Evolutionary conservation across 2,329 filamentous ascomycete genomes (phyloP).

Genomic region (Fusarium xyrophilum): DNA sequence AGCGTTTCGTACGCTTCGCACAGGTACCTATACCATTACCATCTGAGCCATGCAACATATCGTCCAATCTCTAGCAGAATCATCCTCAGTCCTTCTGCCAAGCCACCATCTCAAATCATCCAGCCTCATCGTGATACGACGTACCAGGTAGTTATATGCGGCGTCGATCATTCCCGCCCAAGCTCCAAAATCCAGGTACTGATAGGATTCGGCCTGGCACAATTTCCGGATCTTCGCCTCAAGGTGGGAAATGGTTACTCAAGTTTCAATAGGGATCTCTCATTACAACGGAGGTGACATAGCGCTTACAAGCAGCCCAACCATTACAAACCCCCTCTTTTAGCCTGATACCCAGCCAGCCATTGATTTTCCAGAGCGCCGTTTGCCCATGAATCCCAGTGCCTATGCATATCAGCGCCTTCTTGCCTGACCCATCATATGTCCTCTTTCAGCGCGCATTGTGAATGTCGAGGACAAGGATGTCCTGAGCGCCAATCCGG

Average conservation of each 20-base stretch:
- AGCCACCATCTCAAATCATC: slow-evolving; percentile 21
- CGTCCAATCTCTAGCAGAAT: neutral
- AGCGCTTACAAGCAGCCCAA: slow-evolving; percentile 25
- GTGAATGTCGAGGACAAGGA: slow-evolving; percentile 83
- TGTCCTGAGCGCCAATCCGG: slow-evolving; percentile 79
- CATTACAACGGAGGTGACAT: slow-evolving; percentile 26
- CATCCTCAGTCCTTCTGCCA: neutral
- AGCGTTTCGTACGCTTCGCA: neutral
- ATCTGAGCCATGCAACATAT: slow-evolving; percentile 7
- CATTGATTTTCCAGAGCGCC: slow-evolving; percentile 31
- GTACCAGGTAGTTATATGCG: neutral
- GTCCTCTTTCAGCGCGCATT: slow-evolving; percentile 66
- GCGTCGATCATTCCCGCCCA: slow-evolving; percentile 18
- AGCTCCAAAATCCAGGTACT: neutral
- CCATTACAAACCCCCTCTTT: slow-evolving; percentile 6
- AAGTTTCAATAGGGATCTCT: slow-evolving; percentile 27
- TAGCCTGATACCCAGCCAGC: slow-evolving; percentile 18
- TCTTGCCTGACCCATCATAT: neutral
- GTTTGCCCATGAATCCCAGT: slow-evolving; percentile 29
- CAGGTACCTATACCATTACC: neutral
- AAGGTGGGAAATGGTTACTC: neutral
- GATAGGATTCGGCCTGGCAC: neutral
- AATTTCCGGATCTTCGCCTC: neutral
- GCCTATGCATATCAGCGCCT: slow-evolving; percentile 26
- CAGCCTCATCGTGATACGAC: slow-evolving; percentile 18